These are phyloP conservation scores for Sphaerostilbella broomeana DNA, from an alignment of 2,329 filamentous ascomycete species.

Conservation along the genomic window DNA sequence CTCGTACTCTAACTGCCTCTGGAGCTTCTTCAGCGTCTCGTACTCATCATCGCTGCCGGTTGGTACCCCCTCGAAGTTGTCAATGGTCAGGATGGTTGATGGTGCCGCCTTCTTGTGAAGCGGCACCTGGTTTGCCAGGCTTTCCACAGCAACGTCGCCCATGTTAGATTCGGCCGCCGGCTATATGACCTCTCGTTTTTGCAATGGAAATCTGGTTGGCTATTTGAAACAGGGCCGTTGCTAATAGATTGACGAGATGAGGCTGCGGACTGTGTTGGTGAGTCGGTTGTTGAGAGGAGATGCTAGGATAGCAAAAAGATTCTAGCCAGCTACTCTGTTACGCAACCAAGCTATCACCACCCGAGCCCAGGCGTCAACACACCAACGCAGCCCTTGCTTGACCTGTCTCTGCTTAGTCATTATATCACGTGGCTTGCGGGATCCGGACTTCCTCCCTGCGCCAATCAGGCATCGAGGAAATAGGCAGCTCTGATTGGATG, in stretches of 20 bases:
- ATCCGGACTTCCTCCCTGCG: too few species aligned
- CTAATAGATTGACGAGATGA: too few species aligned
- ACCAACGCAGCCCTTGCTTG: conserved; percentile 11
- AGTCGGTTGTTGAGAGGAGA: neutral
- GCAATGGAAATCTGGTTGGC: too few species aligned
- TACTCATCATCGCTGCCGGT: conserved; percentile 88
- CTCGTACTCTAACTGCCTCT: conserved; percentile 84
- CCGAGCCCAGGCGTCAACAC: conserved; percentile 13
- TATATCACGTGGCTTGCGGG: too few species aligned
- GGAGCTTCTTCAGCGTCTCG: conserved; percentile 89
- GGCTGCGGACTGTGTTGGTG: neutral
- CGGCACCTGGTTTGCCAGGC: conserved; percentile 63
- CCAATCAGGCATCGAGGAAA: neutral
- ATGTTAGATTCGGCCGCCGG: conserved; percentile 43
- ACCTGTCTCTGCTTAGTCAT: conserved; percentile 14
- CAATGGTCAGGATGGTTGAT: conserved; percentile 80
- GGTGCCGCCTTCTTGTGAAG: conserved; percentile 76
- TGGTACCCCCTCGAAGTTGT: conserved; percentile 77
- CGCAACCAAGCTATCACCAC: conserved; percentile 10
- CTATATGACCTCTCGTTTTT: neutral
- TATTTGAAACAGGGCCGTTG: too few species aligned
- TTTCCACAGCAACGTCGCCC: conserved; percentile 85
- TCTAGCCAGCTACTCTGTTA: conserved; percentile 12
- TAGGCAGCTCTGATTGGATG: neutral
- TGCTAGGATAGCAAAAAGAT: neutral